Conservation (phyloP, 306 rosid species). For the Delonix regia region DNA sequence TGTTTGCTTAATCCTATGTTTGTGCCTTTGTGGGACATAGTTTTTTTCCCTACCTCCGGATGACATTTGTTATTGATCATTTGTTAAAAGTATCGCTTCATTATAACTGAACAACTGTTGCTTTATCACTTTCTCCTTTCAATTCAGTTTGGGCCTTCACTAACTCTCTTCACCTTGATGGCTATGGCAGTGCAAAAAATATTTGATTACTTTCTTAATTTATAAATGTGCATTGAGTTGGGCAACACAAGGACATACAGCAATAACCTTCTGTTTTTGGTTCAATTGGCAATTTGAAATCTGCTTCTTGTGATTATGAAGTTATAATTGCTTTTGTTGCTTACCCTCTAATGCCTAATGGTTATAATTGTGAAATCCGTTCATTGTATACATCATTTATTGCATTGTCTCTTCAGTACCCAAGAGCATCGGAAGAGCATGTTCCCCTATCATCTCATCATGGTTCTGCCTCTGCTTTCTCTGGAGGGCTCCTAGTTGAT, state of each 20-base stretch:
- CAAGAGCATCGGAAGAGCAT: slow-evolving; percentile 78
- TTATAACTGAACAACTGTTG: not conserved
- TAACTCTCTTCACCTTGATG: slow-evolving; percentile 5
- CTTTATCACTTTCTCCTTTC: slow-evolving; percentile 11
- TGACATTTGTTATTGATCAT: not conserved
- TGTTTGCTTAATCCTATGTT: not conserved
- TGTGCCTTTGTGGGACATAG: not conserved
- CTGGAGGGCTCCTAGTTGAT: slow-evolving; percentile 79
- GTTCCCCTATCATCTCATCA: slow-evolving; percentile 75
- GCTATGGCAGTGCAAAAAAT: slow-evolving; percentile 11
- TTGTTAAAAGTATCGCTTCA: not conserved
- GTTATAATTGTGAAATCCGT: slow-evolving; percentile 23
- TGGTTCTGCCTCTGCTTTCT: slow-evolving; percentile 53
- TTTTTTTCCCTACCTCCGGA: not conserved
- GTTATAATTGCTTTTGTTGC: slow-evolving; percentile 6
- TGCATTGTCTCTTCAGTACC: slow-evolving; percentile 64
- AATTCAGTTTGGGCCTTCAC: slow-evolving; percentile 20
- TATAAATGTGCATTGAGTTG: slow-evolving; percentile 11
- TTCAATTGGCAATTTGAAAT: slow-evolving; percentile 16
- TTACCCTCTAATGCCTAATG: not conserved
- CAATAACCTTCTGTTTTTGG: slow-evolving; percentile 1
- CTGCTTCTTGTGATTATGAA: slow-evolving; percentile 1
- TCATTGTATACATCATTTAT: slow-evolving; percentile 16
- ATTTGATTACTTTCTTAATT: slow-evolving; percentile 1
- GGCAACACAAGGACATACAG: slow-evolving; percentile 1